A percentile compares a stretch with the other conserved stretches of the same genome.
phyloP scores from a whole-genome alignment of 192 early-diverging fungal genomes.

The Borealophlyctis nickersoniae region DNA sequence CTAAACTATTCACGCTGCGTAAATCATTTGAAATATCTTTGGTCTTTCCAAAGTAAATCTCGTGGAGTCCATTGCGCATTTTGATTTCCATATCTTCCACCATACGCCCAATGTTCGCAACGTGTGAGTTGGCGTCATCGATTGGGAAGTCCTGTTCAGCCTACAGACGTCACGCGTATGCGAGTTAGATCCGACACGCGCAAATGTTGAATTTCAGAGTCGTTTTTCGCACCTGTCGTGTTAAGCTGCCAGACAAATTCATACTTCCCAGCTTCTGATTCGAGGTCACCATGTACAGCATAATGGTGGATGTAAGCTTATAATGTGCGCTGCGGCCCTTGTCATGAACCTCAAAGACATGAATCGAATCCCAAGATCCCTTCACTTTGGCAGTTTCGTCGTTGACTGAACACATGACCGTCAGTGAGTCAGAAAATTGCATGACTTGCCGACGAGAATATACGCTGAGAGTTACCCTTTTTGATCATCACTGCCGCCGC shows the following conservation, averaged over 20 bases:
- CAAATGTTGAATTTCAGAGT: background rate
- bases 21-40: slow-evolving; percentile 95
- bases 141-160: slow-evolving; percentile 78
- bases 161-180: slow-evolving; percentile 30
- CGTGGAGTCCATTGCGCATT: slow-evolving; percentile 89
- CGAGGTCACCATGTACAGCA: slow-evolving; percentile 83
- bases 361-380: slow-evolving; percentile 99
- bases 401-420: slow-evolving; percentile 17
- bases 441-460: background rate
- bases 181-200: background rate
- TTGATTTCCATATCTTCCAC: slow-evolving; percentile 98
- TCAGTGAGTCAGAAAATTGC: background rate
- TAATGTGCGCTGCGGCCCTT: slow-evolving; percentile 84
- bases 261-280: slow-evolving; percentile 63
- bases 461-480: slow-evolving; percentile 63
- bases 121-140: slow-evolving; percentile 73
- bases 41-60: slow-evolving; percentile 98
- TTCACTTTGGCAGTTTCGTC: slow-evolving; percentile 10
- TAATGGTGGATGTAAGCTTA: slow-evolving; percentile 94
- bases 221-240: slow-evolving; percentile 68
- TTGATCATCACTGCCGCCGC: slow-evolving; percentile 94
- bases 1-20: slow-evolving; percentile 71
- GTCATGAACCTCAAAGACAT: slow-evolving; percentile 90
- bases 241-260: slow-evolving; percentile 89
- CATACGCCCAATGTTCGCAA: slow-evolving; percentile 93